Conservation (phyloP, 305 asterid species). For the Fraxinus floribunda region DNA sequence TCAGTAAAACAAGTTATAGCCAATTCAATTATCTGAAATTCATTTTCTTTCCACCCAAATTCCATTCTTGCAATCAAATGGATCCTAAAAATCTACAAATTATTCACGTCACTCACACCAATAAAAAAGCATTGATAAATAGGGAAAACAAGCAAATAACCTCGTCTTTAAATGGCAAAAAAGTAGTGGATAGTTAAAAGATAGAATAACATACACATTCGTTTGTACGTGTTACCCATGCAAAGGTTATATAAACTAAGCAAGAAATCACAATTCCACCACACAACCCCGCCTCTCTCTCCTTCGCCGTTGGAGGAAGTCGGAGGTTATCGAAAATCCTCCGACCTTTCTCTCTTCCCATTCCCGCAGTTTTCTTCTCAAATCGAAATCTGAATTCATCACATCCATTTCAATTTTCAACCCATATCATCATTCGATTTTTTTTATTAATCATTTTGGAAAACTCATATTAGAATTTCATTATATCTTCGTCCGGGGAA, state of each 20-base stretch:
- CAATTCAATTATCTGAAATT: too few relatives aligned
- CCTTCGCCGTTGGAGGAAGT: background rate
- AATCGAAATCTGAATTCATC: background rate
- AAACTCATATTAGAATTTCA: conserved; percentile 14
- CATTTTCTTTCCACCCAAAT: too few relatives aligned
- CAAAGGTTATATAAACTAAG: conserved; percentile 22
- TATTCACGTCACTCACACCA: background rate
- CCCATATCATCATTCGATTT: background rate
- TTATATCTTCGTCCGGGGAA: conserved; percentile 5
- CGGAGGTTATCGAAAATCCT: conserved; percentile 37
- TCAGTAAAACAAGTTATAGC: too few relatives aligned
- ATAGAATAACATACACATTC: background rate
- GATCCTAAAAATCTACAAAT: too few relatives aligned
- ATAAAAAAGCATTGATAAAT: background rate
- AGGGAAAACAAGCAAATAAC: background rate
- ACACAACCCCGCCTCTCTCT: conserved; percentile 18
- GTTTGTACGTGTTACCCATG: conserved; percentile 34
- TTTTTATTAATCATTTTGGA: background rate
- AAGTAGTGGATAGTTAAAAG: background rate
- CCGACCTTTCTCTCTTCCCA: conserved; percentile 29
- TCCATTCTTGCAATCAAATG: too few relatives aligned
- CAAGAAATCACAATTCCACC: conserved; percentile 4
- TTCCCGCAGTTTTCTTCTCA: conserved; percentile 25
- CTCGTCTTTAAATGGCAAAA: background rate
- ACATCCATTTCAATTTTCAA: conserved; percentile 16